A percentile compares a stretch with the other conserved stretches of the same genome.
These are phyloP conservation scores for Ascoidea tarda DNA, from an alignment of 805 yeast species.

Conservation along the genomic window DNA sequence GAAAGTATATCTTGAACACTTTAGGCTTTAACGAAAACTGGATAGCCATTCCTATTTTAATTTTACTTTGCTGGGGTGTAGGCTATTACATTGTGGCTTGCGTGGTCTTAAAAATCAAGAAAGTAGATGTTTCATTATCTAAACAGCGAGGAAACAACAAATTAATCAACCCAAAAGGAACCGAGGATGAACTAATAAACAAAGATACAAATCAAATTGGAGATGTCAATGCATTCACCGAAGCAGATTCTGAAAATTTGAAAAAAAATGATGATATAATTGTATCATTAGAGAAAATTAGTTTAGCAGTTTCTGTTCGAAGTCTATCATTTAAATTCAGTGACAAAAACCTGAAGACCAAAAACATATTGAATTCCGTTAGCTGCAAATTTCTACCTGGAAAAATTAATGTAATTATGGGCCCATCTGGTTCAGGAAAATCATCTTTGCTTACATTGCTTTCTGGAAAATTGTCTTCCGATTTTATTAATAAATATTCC, in stretches of 20 bases:
- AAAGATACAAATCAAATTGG: not conserved
- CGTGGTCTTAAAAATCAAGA: slow-evolving; percentile 30
- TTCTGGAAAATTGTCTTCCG: slow-evolving; percentile 40
- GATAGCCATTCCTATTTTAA: slow-evolving; percentile 51
- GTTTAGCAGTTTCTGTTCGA: too few relatives aligned
- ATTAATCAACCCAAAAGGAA: not conserved
- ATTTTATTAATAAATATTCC: slow-evolving; percentile 16
- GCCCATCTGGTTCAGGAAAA: slow-evolving; percentile 74
- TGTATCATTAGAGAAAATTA: too few relatives aligned
- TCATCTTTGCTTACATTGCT: slow-evolving; percentile 50
- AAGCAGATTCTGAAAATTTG: slow-evolving; percentile 16
- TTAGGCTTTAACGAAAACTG: slow-evolving; percentile 55
- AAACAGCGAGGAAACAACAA: slow-evolving; percentile 13
- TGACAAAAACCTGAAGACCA: too few relatives aligned
- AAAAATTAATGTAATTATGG: slow-evolving; percentile 61
- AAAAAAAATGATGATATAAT: too few relatives aligned
- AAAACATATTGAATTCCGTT: too few relatives aligned
- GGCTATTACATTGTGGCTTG: slow-evolving; percentile 38
- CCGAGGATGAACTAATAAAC: too few relatives aligned
- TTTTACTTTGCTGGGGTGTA: slow-evolving; percentile 40
- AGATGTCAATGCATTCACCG: not conserved
- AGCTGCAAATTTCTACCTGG: slow-evolving; percentile 34
- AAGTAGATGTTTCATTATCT: slow-evolving; percentile 40
- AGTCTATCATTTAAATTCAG: too few relatives aligned
- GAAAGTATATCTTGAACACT: slow-evolving; percentile 34